A percentile compares a stretch with the other conserved stretches of the same genome.
Evolutionary conservation across 2,329 filamentous ascomycete genomes (phyloP).

Genomic region (Colletotrichum paranaense): DNA sequence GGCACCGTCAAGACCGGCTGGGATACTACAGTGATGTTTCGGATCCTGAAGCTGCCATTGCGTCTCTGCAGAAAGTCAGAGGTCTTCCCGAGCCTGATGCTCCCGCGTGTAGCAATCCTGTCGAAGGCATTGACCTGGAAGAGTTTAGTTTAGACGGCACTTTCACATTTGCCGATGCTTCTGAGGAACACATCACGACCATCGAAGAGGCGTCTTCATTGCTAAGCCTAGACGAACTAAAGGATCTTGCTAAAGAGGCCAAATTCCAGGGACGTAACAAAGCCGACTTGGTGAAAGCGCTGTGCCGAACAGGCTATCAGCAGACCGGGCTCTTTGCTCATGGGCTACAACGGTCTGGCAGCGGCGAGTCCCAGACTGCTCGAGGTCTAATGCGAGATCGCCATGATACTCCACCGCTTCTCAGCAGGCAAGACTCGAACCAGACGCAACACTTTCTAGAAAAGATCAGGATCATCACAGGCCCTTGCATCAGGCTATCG

Average conservation of each 20-base stretch:
- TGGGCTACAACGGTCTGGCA: constrained; percentile 73
- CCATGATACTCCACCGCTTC: constrained; percentile 46
- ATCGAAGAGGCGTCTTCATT: constrained; percentile 87
- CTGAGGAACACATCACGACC: constrained; percentile 77
- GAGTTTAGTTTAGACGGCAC: constrained; percentile 59
- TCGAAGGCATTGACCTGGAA: constrained; percentile 51
- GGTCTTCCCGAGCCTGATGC: constrained; percentile 59
- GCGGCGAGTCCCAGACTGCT: constrained; percentile 63
- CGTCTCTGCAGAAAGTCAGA: constrained; percentile 69
- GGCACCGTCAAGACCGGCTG: constrained; percentile 85
- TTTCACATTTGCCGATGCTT: constrained; percentile 86
- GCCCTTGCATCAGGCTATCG: constrained; percentile 86
- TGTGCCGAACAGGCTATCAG: constrained; percentile 78
- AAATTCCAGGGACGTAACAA: constrained; percentile 93
- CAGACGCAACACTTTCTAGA: constrained; percentile 79
- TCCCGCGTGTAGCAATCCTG: constrained; percentile 35
- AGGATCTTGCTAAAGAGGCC: constrained; percentile 83
- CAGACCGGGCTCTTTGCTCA: constrained; percentile 81
- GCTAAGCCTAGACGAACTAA: constrained; percentile 89
- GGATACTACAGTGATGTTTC: constrained; percentile 87
- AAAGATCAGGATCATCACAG: constrained; percentile 82
- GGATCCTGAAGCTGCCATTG: constrained; percentile 75
- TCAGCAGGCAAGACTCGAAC: constrained; percentile 60
- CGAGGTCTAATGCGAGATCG: constrained; percentile 42
- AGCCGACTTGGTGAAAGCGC: constrained; percentile 77